Base-by-base conservation (phyloP, 2,329 filamentous ascomycete species). In the Ambrosiella xylebori region DNA sequence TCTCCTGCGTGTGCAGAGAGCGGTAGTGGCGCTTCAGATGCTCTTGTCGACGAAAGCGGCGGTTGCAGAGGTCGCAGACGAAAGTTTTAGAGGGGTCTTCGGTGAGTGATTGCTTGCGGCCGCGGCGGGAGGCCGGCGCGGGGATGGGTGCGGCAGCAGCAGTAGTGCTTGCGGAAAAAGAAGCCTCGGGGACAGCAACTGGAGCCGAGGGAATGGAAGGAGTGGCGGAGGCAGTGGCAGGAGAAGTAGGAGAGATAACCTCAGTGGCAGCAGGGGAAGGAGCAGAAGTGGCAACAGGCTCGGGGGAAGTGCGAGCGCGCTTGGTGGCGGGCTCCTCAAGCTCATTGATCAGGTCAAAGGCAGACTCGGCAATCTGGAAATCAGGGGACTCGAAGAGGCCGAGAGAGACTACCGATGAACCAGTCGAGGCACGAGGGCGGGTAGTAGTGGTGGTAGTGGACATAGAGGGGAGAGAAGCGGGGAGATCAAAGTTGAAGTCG, bases 11-110 rank as follows among this genome's bases (percentile, higher is more conserved):
- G 77, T 98, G 93, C 53, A 98, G 88, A 60, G 93, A 97, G 65
- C 93, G 85, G 77, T 95, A 95, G 76, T 98, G 93, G 62, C 93
- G 87, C 82, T 98, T 98, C 61, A 98, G 81, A 68, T 98, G 93
- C 72, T 98, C 93, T 73, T 98, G 93, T 62, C 93, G 88, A 62
- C 93, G 86, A 85, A 98, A 98, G 61, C 93, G 88, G 63, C 93
- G 89, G 66, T 88, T 91, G 83, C 93, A 98, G 19, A 96, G 80
- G 59, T 90, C 89, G 74, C 93, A 98, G 61, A 95, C 88, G 63
- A 97, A 98, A 0, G 90, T 96, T 83, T 98, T 98, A 66, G 88
- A 94, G 1, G 93, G 93, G 66, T 98, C 93, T 67, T 97, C 93
- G 4, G 93, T 97, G 65, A 97, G 73, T 1, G 93, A 97, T 74